Evolutionary conservation across 179 eudicot genomes (phyloP).

Genomic region (Kewa caespitosa): DNA sequence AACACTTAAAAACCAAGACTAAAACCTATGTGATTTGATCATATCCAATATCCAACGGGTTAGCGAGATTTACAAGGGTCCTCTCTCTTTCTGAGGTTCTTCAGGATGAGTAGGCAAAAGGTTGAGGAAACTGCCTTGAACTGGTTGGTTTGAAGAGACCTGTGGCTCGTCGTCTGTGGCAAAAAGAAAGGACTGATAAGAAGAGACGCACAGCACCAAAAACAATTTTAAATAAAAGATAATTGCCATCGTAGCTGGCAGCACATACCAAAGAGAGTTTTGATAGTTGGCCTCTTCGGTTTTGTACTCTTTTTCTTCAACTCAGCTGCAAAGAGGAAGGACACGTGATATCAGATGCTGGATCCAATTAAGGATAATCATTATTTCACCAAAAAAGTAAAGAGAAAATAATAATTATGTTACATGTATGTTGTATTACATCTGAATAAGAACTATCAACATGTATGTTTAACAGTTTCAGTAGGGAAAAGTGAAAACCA

Average conservation of each 20-base stretch:
- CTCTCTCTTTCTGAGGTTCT: slow-evolving; percentile 33
- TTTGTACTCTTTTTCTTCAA: slow-evolving; percentile 77
- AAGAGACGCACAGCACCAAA: background rate
- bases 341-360: slow-evolving; percentile 3
- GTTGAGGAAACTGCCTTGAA: slow-evolving; percentile 77
- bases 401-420: too few species aligned
- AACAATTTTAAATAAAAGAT: background rate
- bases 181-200: too few species aligned
- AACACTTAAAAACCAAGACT: slow-evolving; percentile 20
- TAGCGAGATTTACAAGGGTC: slow-evolving; percentile 34
- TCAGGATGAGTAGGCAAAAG: slow-evolving; percentile 66
- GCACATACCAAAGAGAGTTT: slow-evolving; percentile 64
- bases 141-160: slow-evolving; percentile 42
- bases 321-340: slow-evolving; percentile 48
- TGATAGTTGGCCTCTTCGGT: slow-evolving; percentile 74
- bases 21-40: slow-evolving; percentile 24
- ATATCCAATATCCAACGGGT: slow-evolving; percentile 21
- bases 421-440: background rate
- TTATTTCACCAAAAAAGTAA: background rate
- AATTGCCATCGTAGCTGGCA: background rate
- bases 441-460: background rate
- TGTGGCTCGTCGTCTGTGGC: slow-evolving; percentile 61
- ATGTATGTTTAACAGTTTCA: too few species aligned
- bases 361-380: background rate
- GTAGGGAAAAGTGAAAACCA: too few species aligned